Base-by-base conservation (phyloP, 2,329 filamentous ascomycete genomes). In the Scedosporium aurantiacum region DNA sequence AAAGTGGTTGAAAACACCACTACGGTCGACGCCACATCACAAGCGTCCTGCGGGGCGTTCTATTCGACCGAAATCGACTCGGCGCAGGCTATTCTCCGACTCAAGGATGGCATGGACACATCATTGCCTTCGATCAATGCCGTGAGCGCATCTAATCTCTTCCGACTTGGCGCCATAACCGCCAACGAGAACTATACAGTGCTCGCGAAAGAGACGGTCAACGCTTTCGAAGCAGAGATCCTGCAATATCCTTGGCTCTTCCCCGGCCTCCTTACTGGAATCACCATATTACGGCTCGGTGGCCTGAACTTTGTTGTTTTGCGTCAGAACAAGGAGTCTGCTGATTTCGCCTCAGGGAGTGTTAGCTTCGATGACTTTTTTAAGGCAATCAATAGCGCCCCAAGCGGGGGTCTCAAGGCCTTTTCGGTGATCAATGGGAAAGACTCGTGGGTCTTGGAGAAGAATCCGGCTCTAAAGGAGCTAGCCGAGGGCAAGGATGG, bases 51-150 rank as follows among this genome's bases (percentile, higher is more conserved):
- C 27, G 82, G 82, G 50, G 90, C 82, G 37, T 94, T 93, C 79
- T 94, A 89, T 75, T 86, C 85, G 4, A 91, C 88, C 1, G 75
- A 80, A 4, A 75, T 78, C 12, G 74, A 80, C 50, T 84, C 87
- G 8, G 77, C 85, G 0, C 84, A 91, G 68, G 82, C 88, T 28
- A 87, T 97, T 63, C 83, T 97, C 63, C 87, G 93, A 25, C 82
- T 97, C 58, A 99, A 99, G 74, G 91, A 95, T 64, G 94, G 91
- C 65, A 97, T 97, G 82, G 94, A 99, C 72, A 90, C 90, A 4
- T 87, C 91, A 1, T 88, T 94, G 63, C 94, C 94, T 0, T 94
- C 91, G 0, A 88, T 90, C 59, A 99, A 99, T 70, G 91, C 90
- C 45, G 83, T 93, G 5, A 88, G 89, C n/a, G 89, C 90, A 0